Evolutionary conservation across 805 yeast genomes (phyloP), one percentile per base, ranked within the genome.

Genomic region (Hyphopichia homilentoma): DNA sequence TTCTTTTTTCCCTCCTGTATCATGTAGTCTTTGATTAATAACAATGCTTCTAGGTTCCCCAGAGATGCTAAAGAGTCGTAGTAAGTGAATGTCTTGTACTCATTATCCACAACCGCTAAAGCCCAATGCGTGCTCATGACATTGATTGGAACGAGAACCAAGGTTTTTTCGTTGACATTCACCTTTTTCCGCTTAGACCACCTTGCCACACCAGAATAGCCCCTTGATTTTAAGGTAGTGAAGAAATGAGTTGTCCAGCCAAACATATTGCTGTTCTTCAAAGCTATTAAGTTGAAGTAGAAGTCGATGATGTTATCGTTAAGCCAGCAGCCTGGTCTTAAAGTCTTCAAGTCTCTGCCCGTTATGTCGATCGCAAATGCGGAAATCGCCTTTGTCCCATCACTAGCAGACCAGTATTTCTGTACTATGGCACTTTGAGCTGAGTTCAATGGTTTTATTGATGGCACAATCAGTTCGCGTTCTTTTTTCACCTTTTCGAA

Each of bases 231-330:
- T 26, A 93, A 62, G 2, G 81, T 81, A 0, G 95, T 70, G 57
- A 75, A 89, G 52, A 93, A 93, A 59, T 84, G 95, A 0, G 97
- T 87, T 4, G 93, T 84, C 66, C 90, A 93, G 2, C 81, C 79
- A 48, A 78, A 86, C 1, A 76, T 63, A 17, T 59, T 53, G 2
- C 71, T 39, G 4, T 47, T 33, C 16, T 74, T 51, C 4, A 68
- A 68, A 3, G 75, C 64, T 5, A 81, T 59, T 44, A 81, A 45
- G 27, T 68, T 65, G 48, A 89, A 65, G 52, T 82, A 90, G 45
- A 79, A 81, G 50, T 93, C 97, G 37, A 93, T 89, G 4, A 93
- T 72, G 27, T 81, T 84, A 57, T 93, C 98, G 52, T 93, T 93
- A 19, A 93, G 69, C 98, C 98, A 93, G 24, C 70, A 60, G 4